Percentiles rank a stretch among this genome's conserved stretches.
These are phyloP conservation scores for Oryza rufipogon DNA, from an alignment of 176 grass and related monocot genomes.

Conservation along the genomic window DNA sequence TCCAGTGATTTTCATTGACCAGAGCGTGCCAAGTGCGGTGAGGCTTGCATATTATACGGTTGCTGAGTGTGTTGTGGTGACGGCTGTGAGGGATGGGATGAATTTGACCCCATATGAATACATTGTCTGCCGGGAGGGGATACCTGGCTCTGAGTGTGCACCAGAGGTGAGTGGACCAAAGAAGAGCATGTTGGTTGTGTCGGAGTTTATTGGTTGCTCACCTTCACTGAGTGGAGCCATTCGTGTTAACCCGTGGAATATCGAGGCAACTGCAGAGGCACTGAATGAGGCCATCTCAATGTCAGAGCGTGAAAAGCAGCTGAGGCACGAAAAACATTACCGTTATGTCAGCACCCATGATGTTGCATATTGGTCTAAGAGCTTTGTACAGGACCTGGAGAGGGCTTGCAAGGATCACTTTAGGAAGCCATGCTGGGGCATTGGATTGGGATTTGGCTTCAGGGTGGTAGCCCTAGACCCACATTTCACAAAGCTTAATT, in stretches of 20 bases:
- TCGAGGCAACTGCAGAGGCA: conserved; percentile 66
- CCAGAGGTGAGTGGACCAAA: conserved; percentile 48
- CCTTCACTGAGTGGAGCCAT: conserved; percentile 85
- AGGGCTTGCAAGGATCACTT: conserved; percentile 87
- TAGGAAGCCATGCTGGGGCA: conserved; percentile 82
- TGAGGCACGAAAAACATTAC: conserved; percentile 86
- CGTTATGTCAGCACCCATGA: conserved; percentile 77
- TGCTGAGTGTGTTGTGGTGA: conserved; percentile 82
- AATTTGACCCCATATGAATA: conserved; percentile 92
- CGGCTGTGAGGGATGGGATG: conserved; percentile 91
- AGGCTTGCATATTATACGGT: conserved; percentile 78
- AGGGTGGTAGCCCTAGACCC: conserved; percentile 84
- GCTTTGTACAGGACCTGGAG: conserved; percentile 79
- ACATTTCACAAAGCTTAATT: conserved; percentile 79
- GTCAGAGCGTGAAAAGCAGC: conserved; percentile 70
- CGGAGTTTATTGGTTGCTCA: conserved; percentile 89
- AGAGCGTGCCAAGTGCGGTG: conserved; percentile 54
- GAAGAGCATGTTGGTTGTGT: conserved; percentile 81
- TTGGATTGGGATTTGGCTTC: conserved; percentile 89
- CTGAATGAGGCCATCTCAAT: conserved; percentile 72
- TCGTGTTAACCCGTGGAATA: conserved; percentile 84
- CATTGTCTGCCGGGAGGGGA: conserved; percentile 73
- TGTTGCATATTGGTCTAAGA: conserved; percentile 81
- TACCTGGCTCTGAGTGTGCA: conserved; percentile 43
- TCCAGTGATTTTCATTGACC: conserved; percentile 70